Evolutionary conservation across 148 eudicot genomes (phyloP).

Genomic region (Vaccinium macrocarpon): DNA sequence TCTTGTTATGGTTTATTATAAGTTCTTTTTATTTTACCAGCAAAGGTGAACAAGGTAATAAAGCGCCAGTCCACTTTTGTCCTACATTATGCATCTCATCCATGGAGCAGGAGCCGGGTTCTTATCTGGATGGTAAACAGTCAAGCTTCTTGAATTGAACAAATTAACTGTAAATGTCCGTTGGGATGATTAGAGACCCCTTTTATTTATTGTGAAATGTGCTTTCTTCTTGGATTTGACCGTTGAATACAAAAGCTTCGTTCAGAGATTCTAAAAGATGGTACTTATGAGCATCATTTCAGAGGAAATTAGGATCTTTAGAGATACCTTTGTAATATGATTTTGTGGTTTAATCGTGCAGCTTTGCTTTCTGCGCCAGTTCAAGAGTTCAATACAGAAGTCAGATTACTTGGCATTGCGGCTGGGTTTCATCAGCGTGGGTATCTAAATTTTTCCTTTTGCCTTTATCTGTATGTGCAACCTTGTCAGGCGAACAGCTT

Average conservation of each 20-base stretch:
- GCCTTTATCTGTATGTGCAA: background rate
- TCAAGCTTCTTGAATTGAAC: background rate
- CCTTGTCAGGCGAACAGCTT: background rate
- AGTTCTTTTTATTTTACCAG: conserved; percentile 26
- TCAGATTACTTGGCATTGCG: conserved; percentile 91
- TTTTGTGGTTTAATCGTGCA: conserved; percentile 37
- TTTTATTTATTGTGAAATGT: background rate
- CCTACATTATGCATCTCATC: conserved; percentile 91
- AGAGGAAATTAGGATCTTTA: too few species aligned
- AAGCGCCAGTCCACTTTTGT: conserved; percentile 91
- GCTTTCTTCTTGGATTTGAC: conserved; percentile 1
- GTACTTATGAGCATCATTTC: background rate
- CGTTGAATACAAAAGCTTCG: background rate
- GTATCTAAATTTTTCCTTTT: conserved; percentile 36
- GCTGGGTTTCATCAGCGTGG: conserved; percentile 88
- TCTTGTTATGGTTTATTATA: conserved; percentile 8
- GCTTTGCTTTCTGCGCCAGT: conserved; percentile 92
- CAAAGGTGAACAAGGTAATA: conserved; percentile 75
- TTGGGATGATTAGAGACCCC: background rate
- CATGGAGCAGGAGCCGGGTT: conserved; percentile 87
- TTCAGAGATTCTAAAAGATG: background rate
- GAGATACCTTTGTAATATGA: background rate
- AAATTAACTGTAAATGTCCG: background rate
- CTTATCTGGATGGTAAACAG: conserved; percentile 88
- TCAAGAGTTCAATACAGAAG: conserved; percentile 75